phyloP scores from a whole-genome alignment of 176 grass and related monocot genomes.

The Saccharum officinarum region DNA sequence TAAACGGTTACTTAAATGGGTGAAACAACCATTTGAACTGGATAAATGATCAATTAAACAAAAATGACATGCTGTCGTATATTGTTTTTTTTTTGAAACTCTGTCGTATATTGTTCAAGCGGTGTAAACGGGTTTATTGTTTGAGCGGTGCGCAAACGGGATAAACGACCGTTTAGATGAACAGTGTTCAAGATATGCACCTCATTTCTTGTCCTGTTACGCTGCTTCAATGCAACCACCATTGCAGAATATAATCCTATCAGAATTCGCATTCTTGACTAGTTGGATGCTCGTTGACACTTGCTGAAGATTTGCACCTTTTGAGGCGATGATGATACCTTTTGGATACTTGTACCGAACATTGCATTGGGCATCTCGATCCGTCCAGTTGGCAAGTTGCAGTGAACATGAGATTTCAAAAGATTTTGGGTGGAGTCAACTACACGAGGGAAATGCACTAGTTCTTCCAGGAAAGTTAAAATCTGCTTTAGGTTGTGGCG shows the following conservation, averaged over 20 bases:
- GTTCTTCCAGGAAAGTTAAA: not conserved
- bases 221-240: not conserved
- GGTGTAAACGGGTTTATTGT: too few species aligned
- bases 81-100: too few species aligned
- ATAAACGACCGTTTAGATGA: not conserved
- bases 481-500: not conserved
- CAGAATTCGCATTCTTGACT: not conserved
- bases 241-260: not conserved
- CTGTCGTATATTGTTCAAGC: too few species aligned
- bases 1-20: not conserved
- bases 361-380: slow-evolving; percentile 14
- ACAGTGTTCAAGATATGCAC: not conserved
- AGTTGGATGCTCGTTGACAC: slow-evolving; percentile 25
- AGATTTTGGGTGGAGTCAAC: slow-evolving; percentile 29
- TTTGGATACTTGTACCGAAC: slow-evolving; percentile 3
- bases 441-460: not conserved
- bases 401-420: not conserved
- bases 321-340: not conserved
- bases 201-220: not conserved
- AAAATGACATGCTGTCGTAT: too few species aligned
- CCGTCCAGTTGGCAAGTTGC: not conserved
- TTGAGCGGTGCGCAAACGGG: too few species aligned
- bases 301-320: not conserved
- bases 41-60: not conserved
- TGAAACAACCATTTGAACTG: not conserved